A percentile compares a stretch with the other conserved stretches of the same genome.
Conservation (phyloP, 2,329 filamentous ascomycete genomes). For the Leptographium procerum region DNA sequence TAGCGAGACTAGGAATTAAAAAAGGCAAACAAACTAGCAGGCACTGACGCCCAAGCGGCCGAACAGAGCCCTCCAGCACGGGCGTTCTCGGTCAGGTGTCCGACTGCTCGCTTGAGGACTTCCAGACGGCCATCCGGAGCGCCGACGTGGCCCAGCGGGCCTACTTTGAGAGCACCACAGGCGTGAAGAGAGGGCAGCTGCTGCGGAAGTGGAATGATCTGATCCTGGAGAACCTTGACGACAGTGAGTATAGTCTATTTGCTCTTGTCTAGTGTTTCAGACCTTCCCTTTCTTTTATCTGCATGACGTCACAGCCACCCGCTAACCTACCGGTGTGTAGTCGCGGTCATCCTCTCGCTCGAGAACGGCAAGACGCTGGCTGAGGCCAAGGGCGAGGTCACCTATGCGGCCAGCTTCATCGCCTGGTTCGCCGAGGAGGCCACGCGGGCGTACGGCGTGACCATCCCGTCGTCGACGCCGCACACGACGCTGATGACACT, state of each 20-base stretch:
- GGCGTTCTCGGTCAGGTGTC: constrained; percentile 37
- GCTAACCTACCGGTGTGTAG: not conserved
- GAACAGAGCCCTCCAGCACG: constrained; percentile 31
- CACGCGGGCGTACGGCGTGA: constrained; percentile 45
- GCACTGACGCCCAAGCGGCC: not conserved
- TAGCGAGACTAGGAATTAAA: not conserved
- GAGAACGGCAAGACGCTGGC: constrained; percentile 58
- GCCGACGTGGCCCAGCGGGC: constrained; percentile 27
- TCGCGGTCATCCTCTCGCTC: constrained; percentile 51
- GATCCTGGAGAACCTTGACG: constrained; percentile 54
- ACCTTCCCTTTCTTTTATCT: not conserved
- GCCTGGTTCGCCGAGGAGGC: constrained; percentile 54
- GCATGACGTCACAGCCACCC: too few relatives aligned
- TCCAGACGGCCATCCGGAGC: constrained; percentile 34
- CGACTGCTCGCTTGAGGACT: constrained; percentile 37
- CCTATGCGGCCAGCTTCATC: constrained; percentile 48
- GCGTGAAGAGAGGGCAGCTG: constrained; percentile 21
- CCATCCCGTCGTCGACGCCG: constrained; percentile 46
- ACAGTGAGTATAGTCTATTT: constrained; percentile 19
- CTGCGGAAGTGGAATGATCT: constrained; percentile 58
- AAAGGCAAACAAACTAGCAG: not conserved
- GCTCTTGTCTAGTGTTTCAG: not conserved
- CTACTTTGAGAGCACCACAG: constrained; percentile 45
- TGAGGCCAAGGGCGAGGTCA: constrained; percentile 48
- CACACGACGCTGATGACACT: constrained; percentile 51